A percentile compares a stretch with the other conserved stretches of the same genome.
Conservation (phyloP, 2,329 filamentous ascomycete species). For the Fusarium papillatum region DNA sequence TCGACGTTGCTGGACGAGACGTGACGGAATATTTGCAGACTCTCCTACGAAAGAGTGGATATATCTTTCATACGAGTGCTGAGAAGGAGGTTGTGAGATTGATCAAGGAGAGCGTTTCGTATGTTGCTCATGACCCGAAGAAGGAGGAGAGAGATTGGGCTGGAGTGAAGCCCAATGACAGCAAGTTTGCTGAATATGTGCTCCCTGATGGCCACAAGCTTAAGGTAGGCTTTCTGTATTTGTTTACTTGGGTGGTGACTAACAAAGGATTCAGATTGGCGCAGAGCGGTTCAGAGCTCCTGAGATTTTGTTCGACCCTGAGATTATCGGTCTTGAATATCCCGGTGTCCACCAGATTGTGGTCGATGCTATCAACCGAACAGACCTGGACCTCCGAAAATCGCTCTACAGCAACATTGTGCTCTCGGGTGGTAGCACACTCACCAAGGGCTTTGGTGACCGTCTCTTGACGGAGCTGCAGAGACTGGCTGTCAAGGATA, state of each 20-base stretch:
- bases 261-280: constrained; percentile 74
- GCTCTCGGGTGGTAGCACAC: constrained; percentile 92
- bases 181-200: constrained; percentile 87
- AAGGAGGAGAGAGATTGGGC: constrained; percentile 98
- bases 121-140: constrained; percentile 90
- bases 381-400: constrained; percentile 96
- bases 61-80: constrained; percentile 96
- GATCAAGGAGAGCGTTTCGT: constrained; percentile 96
- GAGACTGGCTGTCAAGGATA: constrained; percentile 95
- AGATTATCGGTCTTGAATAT: constrained; percentile 95
- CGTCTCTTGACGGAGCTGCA: constrained; percentile 93
- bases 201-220: constrained; percentile 95
- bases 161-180: constrained; percentile 80
- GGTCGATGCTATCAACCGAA: constrained; percentile 94
- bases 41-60: constrained; percentile 90
- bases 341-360: constrained; percentile 98
- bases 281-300: constrained; percentile 95
- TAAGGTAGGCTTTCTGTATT: constrained; percentile 70
- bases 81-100: constrained; percentile 99
- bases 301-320: constrained; percentile 97
- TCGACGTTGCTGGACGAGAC: constrained; percentile 96
- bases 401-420: constrained; percentile 97
- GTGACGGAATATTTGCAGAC: constrained; percentile 96
- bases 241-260: constrained; percentile 5
- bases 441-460: constrained; percentile 98